phyloP scores from a whole-genome alignment of 2,329 filamentous ascomycete species.

The Aspergillus uvarum region DNA sequence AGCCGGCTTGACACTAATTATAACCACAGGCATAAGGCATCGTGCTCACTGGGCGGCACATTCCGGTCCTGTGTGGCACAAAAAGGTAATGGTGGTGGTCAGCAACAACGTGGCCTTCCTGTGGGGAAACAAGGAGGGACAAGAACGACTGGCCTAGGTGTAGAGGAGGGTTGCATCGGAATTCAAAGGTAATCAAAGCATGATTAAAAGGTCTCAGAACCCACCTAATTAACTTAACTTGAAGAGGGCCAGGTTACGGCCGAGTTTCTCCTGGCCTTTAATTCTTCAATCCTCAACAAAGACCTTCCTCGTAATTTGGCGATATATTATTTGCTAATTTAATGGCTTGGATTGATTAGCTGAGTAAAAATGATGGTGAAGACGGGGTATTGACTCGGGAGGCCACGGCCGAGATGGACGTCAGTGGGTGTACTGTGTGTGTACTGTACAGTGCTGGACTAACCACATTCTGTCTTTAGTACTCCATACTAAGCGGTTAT shows the following conservation, averaged over 20 bases:
- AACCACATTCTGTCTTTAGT: too few relatives aligned
- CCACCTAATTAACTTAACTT: neutral
- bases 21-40: neutral
- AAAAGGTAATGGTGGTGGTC: neutral
- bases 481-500: neutral
- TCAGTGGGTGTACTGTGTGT: too few relatives aligned
- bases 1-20: neutral
- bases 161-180: neutral
- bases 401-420: too few relatives aligned
- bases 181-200: neutral
- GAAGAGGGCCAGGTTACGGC: neutral
- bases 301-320: too few relatives aligned
- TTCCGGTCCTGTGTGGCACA: neutral
- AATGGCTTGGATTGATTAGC: too few relatives aligned
- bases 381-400: too few relatives aligned
- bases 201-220: neutral
- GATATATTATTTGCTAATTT: too few relatives aligned
- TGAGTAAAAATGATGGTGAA: too few relatives aligned
- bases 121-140: slow-evolving; percentile 7
- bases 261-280: neutral
- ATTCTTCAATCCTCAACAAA: too few relatives aligned
- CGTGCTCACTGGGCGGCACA: neutral
- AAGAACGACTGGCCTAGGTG: neutral
- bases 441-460: too few relatives aligned
- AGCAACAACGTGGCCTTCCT: slow-evolving; percentile 4